Evolutionary conservation across 129 eudicot species (phyloP), one percentile per base, ranked within the genome.

Genomic region (Chrysanthemum makinoi): DNA sequence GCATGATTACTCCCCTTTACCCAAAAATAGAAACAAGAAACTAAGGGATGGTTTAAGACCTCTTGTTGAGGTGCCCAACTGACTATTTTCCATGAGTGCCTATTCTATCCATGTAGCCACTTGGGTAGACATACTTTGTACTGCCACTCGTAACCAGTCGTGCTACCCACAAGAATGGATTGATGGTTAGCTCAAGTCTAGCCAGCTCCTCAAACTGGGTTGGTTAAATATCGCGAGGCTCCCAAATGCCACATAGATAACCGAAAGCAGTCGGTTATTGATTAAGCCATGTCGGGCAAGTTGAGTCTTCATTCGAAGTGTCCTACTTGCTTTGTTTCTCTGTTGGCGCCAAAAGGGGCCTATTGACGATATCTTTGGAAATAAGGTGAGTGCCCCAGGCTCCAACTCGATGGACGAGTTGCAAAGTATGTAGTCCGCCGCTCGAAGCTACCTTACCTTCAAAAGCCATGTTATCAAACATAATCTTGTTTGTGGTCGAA

Each of bases 1-100:
- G n/a, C n/a, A n/a, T n/a, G n/a, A n/a, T n/a, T n/a, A n/a, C n/a
- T n/a, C n/a, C n/a, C n/a, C n/a, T n/a, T n/a, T n/a, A n/a, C n/a
- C n/a, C n/a, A n/a, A n/a, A n/a, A n/a, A n/a, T n/a, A n/a, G 62
- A 86, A 89, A 17, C 90, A 84, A 46, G 82, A 90, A 11, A 89
- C 64, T 0, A 87, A 87, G 26, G 89, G 86, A 80, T 89, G 93
- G 3, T 66, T 53, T 1, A 86, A 22, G 24, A 86, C 83, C 69
- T 72, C 55, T 61, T 82, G 83, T 70, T 89, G 93, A 6, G 92
- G 91, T 30, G 92, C 86, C 90, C 96, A 89, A 0, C 74, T 57
- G 54, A 84, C 88, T 6, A 82, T 55, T 22, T 72, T 62, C 88
- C 86, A 28, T 77, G 84, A 33, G 5, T 13, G 13, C 61, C 60